phyloP scores from a whole-genome alignment of 108 stramenopile species.

The Nitzschia sp. region DNA sequence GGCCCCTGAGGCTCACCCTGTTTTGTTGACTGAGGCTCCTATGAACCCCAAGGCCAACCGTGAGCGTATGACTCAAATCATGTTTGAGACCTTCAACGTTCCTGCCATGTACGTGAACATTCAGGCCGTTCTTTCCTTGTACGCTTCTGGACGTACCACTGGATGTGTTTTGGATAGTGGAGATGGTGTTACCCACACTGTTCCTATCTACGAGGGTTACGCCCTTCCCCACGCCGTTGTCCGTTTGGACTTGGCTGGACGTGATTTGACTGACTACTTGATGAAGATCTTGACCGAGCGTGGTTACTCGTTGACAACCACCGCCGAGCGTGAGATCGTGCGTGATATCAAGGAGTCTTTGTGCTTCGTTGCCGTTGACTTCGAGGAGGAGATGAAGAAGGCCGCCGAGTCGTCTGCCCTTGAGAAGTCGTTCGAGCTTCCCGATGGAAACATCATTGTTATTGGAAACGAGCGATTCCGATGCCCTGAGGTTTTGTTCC shows the following conservation, averaged over 20 bases:
- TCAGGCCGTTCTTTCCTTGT: slow-evolving; percentile 96
- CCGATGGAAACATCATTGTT: slow-evolving; percentile 93
- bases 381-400: slow-evolving; percentile 94
- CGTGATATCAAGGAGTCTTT: slow-evolving; percentile 92
- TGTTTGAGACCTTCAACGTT: slow-evolving; percentile 99
- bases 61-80: slow-evolving; percentile 99
- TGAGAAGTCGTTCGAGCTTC: slow-evolving; percentile 92
- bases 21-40: slow-evolving; percentile 98
- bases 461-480: slow-evolving; percentile 94
- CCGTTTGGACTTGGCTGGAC: slow-evolving; percentile 91
- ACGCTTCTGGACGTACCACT: slow-evolving; percentile 94
- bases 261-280: slow-evolving; percentile 93
- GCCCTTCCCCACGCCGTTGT: slow-evolving; percentile 95
- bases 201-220: slow-evolving; percentile 96
- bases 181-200: slow-evolving; percentile 94
- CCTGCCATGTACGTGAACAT: slow-evolving; percentile 99
- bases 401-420: slow-evolving; percentile 88
- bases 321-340: slow-evolving; percentile 93
- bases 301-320: slow-evolving; percentile 92
- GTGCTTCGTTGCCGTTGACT: slow-evolving; percentile 91
- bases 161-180: slow-evolving; percentile 94
- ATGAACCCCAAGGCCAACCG: slow-evolving; percentile 99
- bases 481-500: slow-evolving; percentile 93
- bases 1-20: slow-evolving; percentile 97
- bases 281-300: slow-evolving; percentile 93